phyloP scores from a whole-genome alignment of 306 rosid species.

The Inga laurina region DNA sequence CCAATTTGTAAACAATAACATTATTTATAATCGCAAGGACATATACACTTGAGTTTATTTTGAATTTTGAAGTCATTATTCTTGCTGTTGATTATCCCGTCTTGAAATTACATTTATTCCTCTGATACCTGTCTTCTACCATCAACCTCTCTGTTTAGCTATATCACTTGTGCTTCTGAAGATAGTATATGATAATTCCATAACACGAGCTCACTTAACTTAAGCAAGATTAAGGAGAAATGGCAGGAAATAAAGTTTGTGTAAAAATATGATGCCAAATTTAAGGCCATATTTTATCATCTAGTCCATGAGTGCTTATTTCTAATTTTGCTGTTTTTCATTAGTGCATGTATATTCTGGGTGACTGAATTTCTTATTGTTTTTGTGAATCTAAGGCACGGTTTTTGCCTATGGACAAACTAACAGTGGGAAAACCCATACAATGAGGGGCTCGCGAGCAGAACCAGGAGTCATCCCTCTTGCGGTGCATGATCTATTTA shows the following conservation, averaged over 20 bases:
- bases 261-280: not conserved
- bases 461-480: slow-evolving; percentile 95
- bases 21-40: too few relatives aligned
- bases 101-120: not conserved
- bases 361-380: not conserved
- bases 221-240: not conserved
- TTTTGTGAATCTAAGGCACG: slow-evolving; percentile 61
- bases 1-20: not conserved
- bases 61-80: too few relatives aligned
- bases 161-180: not conserved
- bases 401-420: slow-evolving; percentile 98
- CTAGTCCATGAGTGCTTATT: not conserved
- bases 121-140: not conserved
- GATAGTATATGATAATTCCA: not conserved
- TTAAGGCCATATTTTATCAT: not conserved
- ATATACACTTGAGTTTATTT: too few relatives aligned
- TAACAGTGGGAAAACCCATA: slow-evolving; percentile 91
- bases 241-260: not conserved
- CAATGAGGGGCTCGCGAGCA: slow-evolving; percentile 75
- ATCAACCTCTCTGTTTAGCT: not conserved
- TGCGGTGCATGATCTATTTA: slow-evolving; percentile 71
- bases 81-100: too few relatives aligned
- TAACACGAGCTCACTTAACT: not conserved
- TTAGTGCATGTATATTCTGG: not conserved
- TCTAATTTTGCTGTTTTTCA: not conserved